Base-by-base conservation (phyloP, 2,329 filamentous ascomycete species). In the Eutypa lata region DNA sequence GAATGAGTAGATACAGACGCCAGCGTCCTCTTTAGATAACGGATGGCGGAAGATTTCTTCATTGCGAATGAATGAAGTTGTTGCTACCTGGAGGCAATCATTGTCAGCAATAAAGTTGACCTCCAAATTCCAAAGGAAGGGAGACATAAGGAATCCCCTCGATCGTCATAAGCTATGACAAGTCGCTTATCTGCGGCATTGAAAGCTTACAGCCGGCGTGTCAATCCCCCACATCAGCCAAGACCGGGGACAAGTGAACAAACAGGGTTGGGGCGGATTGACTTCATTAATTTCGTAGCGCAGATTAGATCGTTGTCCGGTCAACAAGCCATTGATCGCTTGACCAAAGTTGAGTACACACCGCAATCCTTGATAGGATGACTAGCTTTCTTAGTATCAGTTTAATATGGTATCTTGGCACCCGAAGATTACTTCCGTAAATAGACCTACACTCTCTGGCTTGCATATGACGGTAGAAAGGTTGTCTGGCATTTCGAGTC, bases 301-400 rank as follows among this genome's bases (percentile, higher is more conserved):
- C 28, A 16, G 66, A 68, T 66, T 60, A 66, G 71, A 73, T 71
- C 61, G 73, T 76, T 76, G 71, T 68, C 68, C 57, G 48, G 72
- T 58, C 73, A 73, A 76, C 74, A 57, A 16, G 21, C 42, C 50
- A 45, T 14, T 11, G n/a, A 37, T 28, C 47, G 47, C 33, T 28
- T 53, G 24, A 47, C 42, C 24, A n/a, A 28, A 48, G 50, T 53
- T 7, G 14, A 24, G 22, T 11, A 45, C 21, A 45, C 42, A 26
- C 26, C 22, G 13, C 26, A 31, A 31, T 42, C 38, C 38, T 19
- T 42, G 38, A 22, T 18, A 19, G n/a, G 38, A 42, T 42, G 38
- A 26, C 21, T 49, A 33, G 33, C 50, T 18, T 11, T 48, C 31
- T 52, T 52, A 50, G 16, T 8, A 24, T 45, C 21, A 24, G 13